These are phyloP conservation scores for Pichia occidentalis DNA, from an alignment of 805 yeast genomes.

Conservation along the genomic window DNA sequence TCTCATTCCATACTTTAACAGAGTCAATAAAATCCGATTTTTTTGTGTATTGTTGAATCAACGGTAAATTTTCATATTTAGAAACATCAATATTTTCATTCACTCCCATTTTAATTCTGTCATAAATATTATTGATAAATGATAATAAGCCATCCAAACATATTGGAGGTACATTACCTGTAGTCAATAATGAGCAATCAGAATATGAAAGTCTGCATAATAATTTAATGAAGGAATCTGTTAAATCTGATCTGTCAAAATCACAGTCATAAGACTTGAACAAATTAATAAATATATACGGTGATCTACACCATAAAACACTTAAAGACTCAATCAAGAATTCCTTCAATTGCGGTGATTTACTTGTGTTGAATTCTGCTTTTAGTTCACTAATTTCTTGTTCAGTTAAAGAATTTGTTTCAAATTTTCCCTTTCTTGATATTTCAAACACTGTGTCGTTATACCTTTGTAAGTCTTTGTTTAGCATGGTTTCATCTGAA, in stretches of 20 bases:
- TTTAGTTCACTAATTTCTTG: slow-evolving; percentile 24
- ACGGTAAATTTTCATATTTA: slow-evolving; percentile 21
- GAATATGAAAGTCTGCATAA: slow-evolving; percentile 78
- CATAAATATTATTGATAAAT: slow-evolving; percentile 56
- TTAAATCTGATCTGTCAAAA: slow-evolving; percentile 74
- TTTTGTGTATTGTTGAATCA: slow-evolving; percentile 39
- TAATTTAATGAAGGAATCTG: slow-evolving; percentile 58
- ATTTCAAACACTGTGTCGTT: slow-evolving; percentile 27
- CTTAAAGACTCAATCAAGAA: slow-evolving; percentile 79
- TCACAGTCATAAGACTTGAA: slow-evolving; percentile 88
- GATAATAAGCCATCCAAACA: slow-evolving; percentile 84
- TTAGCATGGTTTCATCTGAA: slow-evolving; percentile 22
- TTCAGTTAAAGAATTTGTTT: slow-evolving; percentile 22
- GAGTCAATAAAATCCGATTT: slow-evolving; percentile 77
- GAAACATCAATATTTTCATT: slow-evolving; percentile 21
- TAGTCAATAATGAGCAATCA: slow-evolving; percentile 71
- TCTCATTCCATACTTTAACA: slow-evolving; percentile 67
- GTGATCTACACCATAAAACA: slow-evolving; percentile 73
- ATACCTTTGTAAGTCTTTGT: slow-evolving; percentile 23
- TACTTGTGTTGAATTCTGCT: slow-evolving; percentile 40
- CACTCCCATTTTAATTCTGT: slow-evolving; percentile 35
- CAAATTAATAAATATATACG: slow-evolving; percentile 65
- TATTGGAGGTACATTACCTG: slow-evolving; percentile 86
- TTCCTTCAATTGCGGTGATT: slow-evolving; percentile 55
- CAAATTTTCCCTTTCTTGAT: slow-evolving; percentile 23